phyloP scores from a whole-genome alignment of 805 yeast genomes.

The Jamesozyma lodderae region DNA sequence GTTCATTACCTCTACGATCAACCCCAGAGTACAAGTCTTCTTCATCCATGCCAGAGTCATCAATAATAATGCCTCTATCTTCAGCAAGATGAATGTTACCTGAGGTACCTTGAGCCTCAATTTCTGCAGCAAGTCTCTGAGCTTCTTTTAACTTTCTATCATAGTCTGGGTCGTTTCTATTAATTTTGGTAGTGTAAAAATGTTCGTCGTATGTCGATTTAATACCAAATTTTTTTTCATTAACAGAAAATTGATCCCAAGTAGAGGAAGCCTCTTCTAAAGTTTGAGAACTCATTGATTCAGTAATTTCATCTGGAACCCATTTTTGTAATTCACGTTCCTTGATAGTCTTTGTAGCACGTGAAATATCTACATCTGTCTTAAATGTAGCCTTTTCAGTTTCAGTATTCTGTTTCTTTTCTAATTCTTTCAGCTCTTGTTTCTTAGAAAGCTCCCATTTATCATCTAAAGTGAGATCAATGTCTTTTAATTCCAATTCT shows the following conservation, averaged over 20 bases:
- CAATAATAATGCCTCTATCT: constrained; percentile 72
- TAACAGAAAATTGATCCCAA: constrained; percentile 96
- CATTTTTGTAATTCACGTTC: constrained; percentile 78
- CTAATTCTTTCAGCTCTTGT: neutral
- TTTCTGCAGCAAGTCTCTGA: constrained; percentile 71
- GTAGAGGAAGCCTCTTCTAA: constrained; percentile 31
- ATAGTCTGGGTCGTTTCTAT: constrained; percentile 67
- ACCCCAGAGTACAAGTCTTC: constrained; percentile 96
- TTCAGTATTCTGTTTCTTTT: neutral
- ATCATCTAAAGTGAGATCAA: constrained; percentile 24
- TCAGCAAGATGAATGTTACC: constrained; percentile 81
- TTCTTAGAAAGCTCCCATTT: constrained; percentile 6
- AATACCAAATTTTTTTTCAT: constrained; percentile 81
- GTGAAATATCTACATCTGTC: constrained; percentile 81
- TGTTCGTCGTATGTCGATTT: constrained; percentile 75
- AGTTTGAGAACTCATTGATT: constrained; percentile 14
- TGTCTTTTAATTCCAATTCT: constrained; percentile 33
- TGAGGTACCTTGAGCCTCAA: constrained; percentile 53
- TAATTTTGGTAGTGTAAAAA: constrained; percentile 71
- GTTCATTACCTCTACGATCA: constrained; percentile 39
- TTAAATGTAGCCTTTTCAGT: constrained; percentile 38
- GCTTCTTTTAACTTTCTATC: constrained; percentile 58
- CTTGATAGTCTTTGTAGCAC: constrained; percentile 31
- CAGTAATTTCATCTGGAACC: constrained; percentile 55
- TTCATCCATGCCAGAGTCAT: constrained; percentile 85